A percentile compares a stretch with the other conserved stretches of the same genome.
These are phyloP conservation scores for Senna siamea DNA, from an alignment of 306 rosid genomes.

Conservation along the genomic window DNA sequence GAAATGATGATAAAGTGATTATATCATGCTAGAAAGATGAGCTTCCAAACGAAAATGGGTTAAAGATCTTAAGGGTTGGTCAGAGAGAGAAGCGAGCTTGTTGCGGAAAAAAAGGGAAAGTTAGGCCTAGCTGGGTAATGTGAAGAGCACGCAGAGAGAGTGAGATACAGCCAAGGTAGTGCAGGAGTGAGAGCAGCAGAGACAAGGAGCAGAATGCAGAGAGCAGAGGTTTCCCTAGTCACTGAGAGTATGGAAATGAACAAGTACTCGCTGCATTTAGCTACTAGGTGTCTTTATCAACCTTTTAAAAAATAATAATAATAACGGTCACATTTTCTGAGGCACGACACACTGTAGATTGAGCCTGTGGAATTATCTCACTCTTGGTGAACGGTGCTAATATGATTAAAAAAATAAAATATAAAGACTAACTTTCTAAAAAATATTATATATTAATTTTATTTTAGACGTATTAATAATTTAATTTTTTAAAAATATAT, in stretches of 20 bases:
- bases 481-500: no score
- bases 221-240: conserved; percentile 19
- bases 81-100: background rate
- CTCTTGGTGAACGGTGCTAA: background rate
- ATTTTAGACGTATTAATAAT: no score
- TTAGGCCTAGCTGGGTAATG: background rate
- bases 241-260: conserved; percentile 18
- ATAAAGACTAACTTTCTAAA: no score
- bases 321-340: conserved; percentile 65
- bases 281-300: conserved; percentile 39
- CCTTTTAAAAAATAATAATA: conserved; percentile 34
- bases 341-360: conserved; percentile 13
- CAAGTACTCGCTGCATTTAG: conserved; percentile 43
- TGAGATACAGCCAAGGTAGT: conserved; percentile 20
- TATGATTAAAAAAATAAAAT: no score
- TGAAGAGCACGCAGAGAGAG: conserved; percentile 26
- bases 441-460: no score
- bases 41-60: background rate
- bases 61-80: background rate
- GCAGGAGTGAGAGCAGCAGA: background rate
- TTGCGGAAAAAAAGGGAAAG: background rate
- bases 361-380: background rate
- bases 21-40: background rate
- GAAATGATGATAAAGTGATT: background rate
- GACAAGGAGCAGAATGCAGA: background rate